Evolutionary conservation across 1,284 basidiomycete genomes (phyloP), one percentile per base, ranked within the genome.

Genomic region (Papiliotrema terrestris): DNA sequence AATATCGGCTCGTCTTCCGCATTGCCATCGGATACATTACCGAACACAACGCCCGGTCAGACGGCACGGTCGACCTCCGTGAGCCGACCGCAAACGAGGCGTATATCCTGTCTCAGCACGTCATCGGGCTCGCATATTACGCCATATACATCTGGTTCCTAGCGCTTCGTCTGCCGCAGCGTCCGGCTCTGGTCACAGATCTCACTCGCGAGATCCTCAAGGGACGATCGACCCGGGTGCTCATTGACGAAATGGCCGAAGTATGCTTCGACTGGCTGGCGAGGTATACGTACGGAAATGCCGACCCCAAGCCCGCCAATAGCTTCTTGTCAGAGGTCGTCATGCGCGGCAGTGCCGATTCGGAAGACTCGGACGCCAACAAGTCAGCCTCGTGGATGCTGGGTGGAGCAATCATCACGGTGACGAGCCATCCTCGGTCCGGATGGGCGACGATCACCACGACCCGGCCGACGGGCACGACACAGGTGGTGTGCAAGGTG

Each of bases 211-310:
- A 93, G 61, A 82, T 99, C 3, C 80, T 95, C 14, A 81, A 94
- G 43, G 93, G 92, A 13, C 94, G 95, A 74, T 88, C 91, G 58
- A 86, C 84, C 22, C 84, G 84, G 49, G 78, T 80, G 3, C 80
- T 84, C 41, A 80, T 96, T 1, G 93, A 98, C 69, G 91, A 91
- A 63, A 87, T 89, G 45, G 92, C 92, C 0, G 91, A 98, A 73
- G 94, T 98, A 22, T 96, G 92, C 72, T 95, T 98, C 69, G 96
- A 99, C 75, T 98, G 95, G 89, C 82, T 99, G 8, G 89, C 92
- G 19, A 83, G 96, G 17, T 97, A 96, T 72, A 89, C 95, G 0
- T 97, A 95, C 69, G 91, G 88, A 22, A 94, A 89, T 64, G 92
- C 92, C 14, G 92, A 97, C 68, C 91, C 95, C 0, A 85, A 90